Base-by-base conservation (phyloP, 2,329 filamentous ascomycete species). In the Penicillium sp. region DNA sequence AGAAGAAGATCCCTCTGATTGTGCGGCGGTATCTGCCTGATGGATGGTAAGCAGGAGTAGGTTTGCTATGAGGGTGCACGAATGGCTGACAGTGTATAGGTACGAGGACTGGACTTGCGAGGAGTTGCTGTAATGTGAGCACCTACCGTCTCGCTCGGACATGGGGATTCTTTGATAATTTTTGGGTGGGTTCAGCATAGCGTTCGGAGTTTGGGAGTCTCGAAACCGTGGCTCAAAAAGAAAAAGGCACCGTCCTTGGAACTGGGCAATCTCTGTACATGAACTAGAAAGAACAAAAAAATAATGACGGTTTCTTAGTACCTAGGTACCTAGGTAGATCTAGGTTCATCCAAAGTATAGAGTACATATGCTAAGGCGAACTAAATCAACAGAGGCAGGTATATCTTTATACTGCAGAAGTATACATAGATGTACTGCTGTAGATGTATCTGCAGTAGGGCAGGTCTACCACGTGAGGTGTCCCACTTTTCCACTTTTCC, bases 51-150 rank as follows among this genome's bases (percentile, higher is more conserved):
- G 87, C 31, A 27, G 39, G 9, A 29, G 10, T 34, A 10, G 20
- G 23, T 20, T 40, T 29, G 11, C 31, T 24, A 4, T 14, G 20
- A n/a, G 36, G 60, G 18, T 13, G 18, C 32, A 45, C 18, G 29
- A 47, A 38, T 49, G 43, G 49, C 47, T 37, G 31, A 29, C 52
- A 27, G 18, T 20, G 11, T 23, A 10, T 43, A 91, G 87, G 75
- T 97, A 97, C 71, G 93, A 98, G 78, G 93, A 98, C 70, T 98
- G 93, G 93, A 95, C 90, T 28, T 96, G 90, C 73, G 93, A 97
- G 73, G 93, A 98, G 72, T 77, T 97, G 55, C 79, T 95, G 45
- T 78, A 71, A 65, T 51, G 16, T 34, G 23, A 24, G 38, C 28
- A 43, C 26, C 14, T 34, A 16, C 31, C 3, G 42, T 56, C 51